A percentile compares a stretch with the other conserved stretches of the same genome.
These are phyloP conservation scores for Hyphopichia homilentoma DNA, from an alignment of 805 yeast genomes.

Conservation along the genomic window DNA sequence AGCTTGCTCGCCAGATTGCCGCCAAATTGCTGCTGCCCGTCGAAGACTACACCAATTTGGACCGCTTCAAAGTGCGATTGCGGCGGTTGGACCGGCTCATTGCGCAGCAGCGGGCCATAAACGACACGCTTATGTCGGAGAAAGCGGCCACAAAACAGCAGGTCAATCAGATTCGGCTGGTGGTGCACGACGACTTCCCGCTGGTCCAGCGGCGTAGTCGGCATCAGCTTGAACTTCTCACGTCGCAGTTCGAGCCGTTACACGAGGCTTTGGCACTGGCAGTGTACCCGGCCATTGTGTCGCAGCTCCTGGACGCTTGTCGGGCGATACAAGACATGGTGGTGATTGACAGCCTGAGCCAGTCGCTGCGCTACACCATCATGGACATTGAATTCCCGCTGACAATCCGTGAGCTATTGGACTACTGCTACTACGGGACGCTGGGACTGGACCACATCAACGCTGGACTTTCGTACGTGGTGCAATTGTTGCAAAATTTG, in stretches of 20 bases:
- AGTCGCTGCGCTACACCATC: constrained; percentile 23
- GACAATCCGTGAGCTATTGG: constrained; percentile 24
- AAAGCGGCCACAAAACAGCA: constrained; percentile 18
- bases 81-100: constrained; percentile 13
- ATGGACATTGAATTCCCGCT: constrained; percentile 35
- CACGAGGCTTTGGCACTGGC: constrained; percentile 16
- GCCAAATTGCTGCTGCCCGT: no score
- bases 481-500: constrained; percentile 20
- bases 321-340: constrained; percentile 19
- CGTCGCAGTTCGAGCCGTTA: constrained; percentile 26
- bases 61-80: constrained; percentile 6
- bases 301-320: constrained; percentile 11
- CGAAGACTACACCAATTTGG: constrained; percentile 3
- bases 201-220: constrained; percentile 11
- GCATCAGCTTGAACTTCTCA: constrained; percentile 21
- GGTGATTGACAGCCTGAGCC: constrained; percentile 20
- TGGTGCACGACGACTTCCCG: constrained; percentile 13
- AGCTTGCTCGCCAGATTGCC: constrained; percentile 16
- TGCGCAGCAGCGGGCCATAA: constrained; percentile 15
- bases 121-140: constrained; percentile 20
- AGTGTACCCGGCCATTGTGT: constrained; percentile 19
- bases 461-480: constrained; percentile 28
- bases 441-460: constrained; percentile 25
- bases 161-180: constrained; percentile 14
- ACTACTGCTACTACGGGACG: constrained; percentile 26